Percentiles rank a stretch among this genome's conserved stretches.
phyloP scores from a whole-genome alignment of 495 filamentous ascomycete genomes.

The Hapsidospora chrysogenum region DNA sequence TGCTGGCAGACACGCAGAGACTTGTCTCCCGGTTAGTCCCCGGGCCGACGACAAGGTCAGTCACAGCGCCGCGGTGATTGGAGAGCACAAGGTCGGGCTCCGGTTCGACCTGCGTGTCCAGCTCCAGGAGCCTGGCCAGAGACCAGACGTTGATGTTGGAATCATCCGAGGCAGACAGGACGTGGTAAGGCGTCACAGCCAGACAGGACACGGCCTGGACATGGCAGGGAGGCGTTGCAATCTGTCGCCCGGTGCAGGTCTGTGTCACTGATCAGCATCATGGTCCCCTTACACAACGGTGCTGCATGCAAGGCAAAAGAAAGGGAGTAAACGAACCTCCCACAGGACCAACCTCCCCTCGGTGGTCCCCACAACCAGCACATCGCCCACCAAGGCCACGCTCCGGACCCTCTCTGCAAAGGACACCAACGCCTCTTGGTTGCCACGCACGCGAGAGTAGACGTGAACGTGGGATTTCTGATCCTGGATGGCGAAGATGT shows the following conservation, averaged over 20 bases:
- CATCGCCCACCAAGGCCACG: constrained; percentile 42
- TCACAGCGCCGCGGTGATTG: constrained; percentile 67
- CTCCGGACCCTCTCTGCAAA: constrained; percentile 75
- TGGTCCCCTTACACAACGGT: not conserved
- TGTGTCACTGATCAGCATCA: constrained; percentile 14
- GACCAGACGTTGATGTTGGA: constrained; percentile 87
- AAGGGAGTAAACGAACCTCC: constrained; percentile 48
- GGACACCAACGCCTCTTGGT: constrained; percentile 70
- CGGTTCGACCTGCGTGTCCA: constrained; percentile 28
- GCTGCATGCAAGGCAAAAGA: not conserved
- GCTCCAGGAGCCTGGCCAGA: constrained; percentile 47
- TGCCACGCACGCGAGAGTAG: constrained; percentile 66
- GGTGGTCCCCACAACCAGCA: constrained; percentile 71
- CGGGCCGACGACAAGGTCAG: constrained; percentile 47
- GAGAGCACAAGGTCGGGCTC: constrained; percentile 53
- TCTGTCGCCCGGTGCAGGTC: constrained; percentile 72
- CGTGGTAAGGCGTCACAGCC: constrained; percentile 53
- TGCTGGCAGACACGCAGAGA: constrained; percentile 59
- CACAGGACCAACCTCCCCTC: constrained; percentile 77
- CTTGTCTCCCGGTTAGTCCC: constrained; percentile 46
- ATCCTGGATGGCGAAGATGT: constrained; percentile 79
- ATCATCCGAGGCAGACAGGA: constrained; percentile 78
- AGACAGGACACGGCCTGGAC: constrained; percentile 70
- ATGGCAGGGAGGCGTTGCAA: constrained; percentile 76
- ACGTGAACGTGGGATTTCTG: constrained; percentile 88